Evolutionary conservation across 305 asterid species (phyloP), one percentile per base, ranked within the genome.

Genomic region (Ilex paraguariensis): DNA sequence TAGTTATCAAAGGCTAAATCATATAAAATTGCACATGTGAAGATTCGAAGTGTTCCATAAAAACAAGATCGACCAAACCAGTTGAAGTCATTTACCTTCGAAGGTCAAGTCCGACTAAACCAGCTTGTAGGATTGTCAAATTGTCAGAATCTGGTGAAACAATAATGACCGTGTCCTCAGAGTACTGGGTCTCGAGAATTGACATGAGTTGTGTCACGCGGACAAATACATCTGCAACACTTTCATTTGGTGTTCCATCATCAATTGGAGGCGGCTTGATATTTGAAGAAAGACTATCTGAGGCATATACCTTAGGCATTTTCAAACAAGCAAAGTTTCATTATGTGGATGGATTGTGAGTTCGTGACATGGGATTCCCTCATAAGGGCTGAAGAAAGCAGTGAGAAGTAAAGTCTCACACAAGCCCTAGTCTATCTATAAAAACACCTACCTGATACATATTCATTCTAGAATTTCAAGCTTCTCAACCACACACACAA

Each of bases 141-240:
- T 88, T 91, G 77, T 91, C 90, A 1, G 98, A 88, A 77, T 91
- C 96, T 0, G 95, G 96, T 21, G 98, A 91, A 31, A 91, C 96
- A 61, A 91, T 86, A 55, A 91, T 60, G 44, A 90, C 88, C 0
- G 95, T 85, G 61, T 87, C 90, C 40, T 71, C 95, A 0, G 98
- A 77, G 58, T 91, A 91, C 51, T 88, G 98, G 3, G 96, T 88
- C 76, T 91, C 98, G 14, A 91, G 98, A 68, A 91, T 83, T 0
- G 98, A 88, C 98, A 88, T 91, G 72, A 88, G 90, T 55, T 88
- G 96, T 10, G 96, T 91, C 56, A 91, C 90, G 14, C 96, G 98
- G 39, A 91, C 98, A 73, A 88, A 88, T 10, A 91, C 98, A 58
- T 88, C 98, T 8, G 78, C 84, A 32, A 88, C 89, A 60, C 98